phyloP scores from a whole-genome alignment of 2,329 filamentous ascomycete genomes.

The Xylariaceae sp. region DNA sequence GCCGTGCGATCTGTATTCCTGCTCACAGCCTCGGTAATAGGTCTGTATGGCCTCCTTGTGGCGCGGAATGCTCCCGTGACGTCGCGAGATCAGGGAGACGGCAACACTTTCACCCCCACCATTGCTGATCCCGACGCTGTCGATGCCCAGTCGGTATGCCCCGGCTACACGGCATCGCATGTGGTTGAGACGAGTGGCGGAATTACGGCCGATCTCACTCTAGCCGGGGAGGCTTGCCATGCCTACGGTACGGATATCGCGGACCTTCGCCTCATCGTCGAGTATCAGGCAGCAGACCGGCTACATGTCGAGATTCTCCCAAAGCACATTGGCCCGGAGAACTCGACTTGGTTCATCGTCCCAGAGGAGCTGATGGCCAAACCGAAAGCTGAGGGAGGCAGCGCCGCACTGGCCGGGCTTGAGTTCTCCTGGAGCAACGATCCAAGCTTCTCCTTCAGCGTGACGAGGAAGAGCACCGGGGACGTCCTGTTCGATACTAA shows the following conservation, averaged over 20 bases:
- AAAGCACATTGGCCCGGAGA: constrained; percentile 51
- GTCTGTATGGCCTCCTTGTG: constrained; percentile 5
- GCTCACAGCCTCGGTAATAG: constrained; percentile 7
- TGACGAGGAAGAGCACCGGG: constrained; percentile 50
- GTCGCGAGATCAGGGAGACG: constrained; percentile 29
- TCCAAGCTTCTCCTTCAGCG: constrained; percentile 60
- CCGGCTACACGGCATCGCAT: constrained; percentile 60
- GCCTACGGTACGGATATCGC: constrained; percentile 70
- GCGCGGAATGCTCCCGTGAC: constrained; percentile 3
- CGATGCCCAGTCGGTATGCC: constrained; percentile 57
- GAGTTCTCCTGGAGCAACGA: constrained; percentile 44
- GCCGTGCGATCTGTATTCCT: constrained; percentile 3
- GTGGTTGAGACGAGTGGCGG: constrained; percentile 43
- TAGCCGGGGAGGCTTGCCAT: constrained; percentile 67
- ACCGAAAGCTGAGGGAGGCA: constrained; percentile 35
- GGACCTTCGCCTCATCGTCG: constrained; percentile 57
- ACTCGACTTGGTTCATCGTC: constrained; percentile 60
- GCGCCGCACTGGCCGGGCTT: constrained; percentile 45
- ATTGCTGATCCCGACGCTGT: constrained; percentile 56
- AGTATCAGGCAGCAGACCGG: constrained; percentile 57
- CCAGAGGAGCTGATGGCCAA: constrained; percentile 55
- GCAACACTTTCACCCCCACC: constrained; percentile 49
- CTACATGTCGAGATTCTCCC: constrained; percentile 66
- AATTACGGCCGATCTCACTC: constrained; percentile 60
- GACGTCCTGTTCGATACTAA: constrained; percentile 63